Evolutionary conservation across 2,329 filamentous ascomycete species (phyloP).

Genomic region (Dactylellina cionopaga): DNA sequence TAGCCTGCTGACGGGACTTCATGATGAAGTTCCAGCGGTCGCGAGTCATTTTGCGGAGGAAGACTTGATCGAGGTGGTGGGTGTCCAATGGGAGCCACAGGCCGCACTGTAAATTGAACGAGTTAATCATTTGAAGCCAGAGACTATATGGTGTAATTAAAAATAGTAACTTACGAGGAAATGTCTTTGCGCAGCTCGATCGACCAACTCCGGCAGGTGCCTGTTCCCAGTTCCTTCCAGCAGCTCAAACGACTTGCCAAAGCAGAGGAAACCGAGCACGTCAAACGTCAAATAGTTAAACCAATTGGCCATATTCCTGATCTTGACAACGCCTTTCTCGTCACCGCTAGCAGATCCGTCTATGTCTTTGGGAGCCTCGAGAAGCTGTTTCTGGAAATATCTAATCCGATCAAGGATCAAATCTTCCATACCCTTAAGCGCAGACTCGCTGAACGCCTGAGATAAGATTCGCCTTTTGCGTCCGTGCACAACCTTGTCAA

Average conservation of each 20-base stretch:
- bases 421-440: conserved; percentile 74
- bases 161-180: conserved; percentile 60
- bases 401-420: conserved; percentile 74
- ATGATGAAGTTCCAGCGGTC: conserved; percentile 76
- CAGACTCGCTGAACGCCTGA: conserved; percentile 75
- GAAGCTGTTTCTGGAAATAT: conserved; percentile 71
- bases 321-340: conserved; percentile 66
- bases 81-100: conserved; percentile 76
- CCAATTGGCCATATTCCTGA: conserved; percentile 70
- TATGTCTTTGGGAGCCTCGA: conserved; percentile 63
- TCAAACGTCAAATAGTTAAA: conserved; percentile 63
- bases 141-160: no score
- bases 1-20: conserved; percentile 68
- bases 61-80: conserved; percentile 73
- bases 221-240: conserved; percentile 64
- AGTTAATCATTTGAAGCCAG: no score
- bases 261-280: conserved; percentile 66
- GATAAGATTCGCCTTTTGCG: conserved; percentile 77
- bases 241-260: conserved; percentile 67
- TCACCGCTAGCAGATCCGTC: conserved; percentile 61
- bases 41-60: conserved; percentile 74
- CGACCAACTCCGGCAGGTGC: conserved; percentile 62
- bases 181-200: conserved; percentile 63
- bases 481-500: conserved; percentile 75
- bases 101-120: conserved; percentile 70